phyloP scores from a whole-genome alignment of 228 moss, liverwort and hornwort genomes.

The Sphagnum fallax region DNA sequence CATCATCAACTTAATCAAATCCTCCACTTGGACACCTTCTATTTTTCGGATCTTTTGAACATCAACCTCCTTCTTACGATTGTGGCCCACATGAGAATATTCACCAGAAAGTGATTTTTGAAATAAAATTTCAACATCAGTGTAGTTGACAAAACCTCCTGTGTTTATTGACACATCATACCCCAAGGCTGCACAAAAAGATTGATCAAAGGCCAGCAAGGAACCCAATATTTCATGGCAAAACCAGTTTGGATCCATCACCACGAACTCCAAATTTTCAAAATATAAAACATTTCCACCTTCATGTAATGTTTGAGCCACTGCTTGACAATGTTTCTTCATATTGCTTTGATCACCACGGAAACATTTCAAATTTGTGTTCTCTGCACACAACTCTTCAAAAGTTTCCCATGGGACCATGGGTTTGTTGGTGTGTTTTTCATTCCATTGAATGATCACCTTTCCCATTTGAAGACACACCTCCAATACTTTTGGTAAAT shows the following conservation, averaged over 20 bases:
- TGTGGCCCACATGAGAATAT: no score
- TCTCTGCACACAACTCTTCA: neutral
- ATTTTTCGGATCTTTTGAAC: no score
- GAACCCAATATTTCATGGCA: neutral
- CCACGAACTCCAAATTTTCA: constrained; percentile 1
- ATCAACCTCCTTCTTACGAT: no score
- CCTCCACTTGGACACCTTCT: neutral
- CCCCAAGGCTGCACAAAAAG: neutral
- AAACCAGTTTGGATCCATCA: constrained; percentile 3
- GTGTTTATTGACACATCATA: no score
- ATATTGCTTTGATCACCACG: neutral
- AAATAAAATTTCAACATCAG: no score
- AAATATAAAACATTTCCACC: neutral
- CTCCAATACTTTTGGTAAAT: neutral
- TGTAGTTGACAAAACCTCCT: no score
- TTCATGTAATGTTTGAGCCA: neutral
- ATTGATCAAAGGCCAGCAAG: neutral
- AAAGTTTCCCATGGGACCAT: neutral
- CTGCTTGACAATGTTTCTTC: neutral
- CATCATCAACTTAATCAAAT: constrained; percentile 17
- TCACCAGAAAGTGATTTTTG: no score
- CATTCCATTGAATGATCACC: neutral
- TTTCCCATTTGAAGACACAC: neutral
- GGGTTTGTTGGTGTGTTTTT: neutral
- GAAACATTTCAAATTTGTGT: neutral